A percentile compares a stretch with the other conserved stretches of the same genome.
phyloP scores from a whole-genome alignment of 805 yeast genomes.

The Starmerella vitae region DNA sequence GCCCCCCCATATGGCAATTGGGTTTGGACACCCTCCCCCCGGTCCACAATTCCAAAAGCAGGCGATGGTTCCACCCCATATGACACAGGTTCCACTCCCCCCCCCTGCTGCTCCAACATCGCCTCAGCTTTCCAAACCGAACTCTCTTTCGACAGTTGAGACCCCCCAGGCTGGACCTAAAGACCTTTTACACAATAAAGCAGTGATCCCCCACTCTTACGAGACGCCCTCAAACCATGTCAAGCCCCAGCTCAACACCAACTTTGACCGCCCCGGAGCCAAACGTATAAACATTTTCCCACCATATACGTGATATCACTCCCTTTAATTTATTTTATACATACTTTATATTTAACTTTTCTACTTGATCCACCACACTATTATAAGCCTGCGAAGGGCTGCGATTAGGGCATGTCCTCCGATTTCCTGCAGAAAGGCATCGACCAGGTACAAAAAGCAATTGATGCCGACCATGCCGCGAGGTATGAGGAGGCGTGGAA shows the following conservation, averaged over 20 bases:
- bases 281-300: background rate
- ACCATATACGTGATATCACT: background rate
- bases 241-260: background rate
- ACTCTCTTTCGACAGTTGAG: too few species aligned
- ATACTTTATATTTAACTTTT: background rate
- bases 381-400: background rate
- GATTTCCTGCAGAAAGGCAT: conserved; percentile 92
- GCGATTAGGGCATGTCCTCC: conserved; percentile 15
- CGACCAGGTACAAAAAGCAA: conserved; percentile 84
- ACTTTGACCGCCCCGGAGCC: background rate
- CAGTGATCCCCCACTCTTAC: too few species aligned
- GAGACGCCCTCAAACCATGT: background rate
- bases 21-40: too few species aligned
- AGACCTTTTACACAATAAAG: too few species aligned
- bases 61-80: too few species aligned
- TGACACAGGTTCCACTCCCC: too few species aligned
- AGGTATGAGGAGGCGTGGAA: conserved; percentile 90
- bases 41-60: too few species aligned
- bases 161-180: too few species aligned
- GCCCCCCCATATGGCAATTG: too few species aligned
- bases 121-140: too few species aligned
- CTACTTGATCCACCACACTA: background rate
- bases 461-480: conserved; percentile 83
- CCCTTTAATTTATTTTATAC: background rate
- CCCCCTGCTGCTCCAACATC: too few species aligned